Conservation (phyloP, 1,284 basidiomycete genomes). For the Naganishia albida region DNA sequence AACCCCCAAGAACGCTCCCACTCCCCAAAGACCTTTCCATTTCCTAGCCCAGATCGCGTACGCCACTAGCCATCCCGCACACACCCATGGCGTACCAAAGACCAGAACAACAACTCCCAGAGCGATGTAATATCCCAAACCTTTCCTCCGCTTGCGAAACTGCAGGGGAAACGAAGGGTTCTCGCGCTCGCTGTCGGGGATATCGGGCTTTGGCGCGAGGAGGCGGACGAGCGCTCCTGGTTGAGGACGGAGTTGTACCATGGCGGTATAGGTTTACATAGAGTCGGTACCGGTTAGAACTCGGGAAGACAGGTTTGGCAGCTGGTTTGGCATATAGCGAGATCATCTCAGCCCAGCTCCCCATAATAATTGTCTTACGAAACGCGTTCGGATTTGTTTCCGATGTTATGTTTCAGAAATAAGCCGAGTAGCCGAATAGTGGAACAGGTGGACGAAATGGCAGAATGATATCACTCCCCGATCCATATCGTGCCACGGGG, state of each 20-base stretch:
- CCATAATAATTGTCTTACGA: too few species aligned
- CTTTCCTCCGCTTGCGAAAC: constrained; percentile 2
- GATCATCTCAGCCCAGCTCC: too few species aligned
- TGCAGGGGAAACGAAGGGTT: constrained; percentile 18
- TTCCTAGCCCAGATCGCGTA: constrained; percentile 6
- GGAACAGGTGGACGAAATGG: too few species aligned
- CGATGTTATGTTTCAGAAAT: too few species aligned
- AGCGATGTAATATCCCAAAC: constrained; percentile 15
- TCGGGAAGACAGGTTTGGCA: too few species aligned
- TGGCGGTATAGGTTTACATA: neutral
- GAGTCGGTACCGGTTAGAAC: too few species aligned
- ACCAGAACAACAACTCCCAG: constrained; percentile 2
- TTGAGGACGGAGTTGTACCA: constrained; percentile 11
- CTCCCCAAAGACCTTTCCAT: constrained; percentile 1
- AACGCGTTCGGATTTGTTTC: too few species aligned
- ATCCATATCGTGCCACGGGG: too few species aligned
- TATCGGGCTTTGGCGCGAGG: constrained; percentile 3
- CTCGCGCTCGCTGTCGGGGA: neutral
- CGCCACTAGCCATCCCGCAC: neutral
- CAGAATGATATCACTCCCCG: too few species aligned
- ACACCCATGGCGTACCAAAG: constrained; percentile 1
- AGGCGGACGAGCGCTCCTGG: constrained; percentile 15
- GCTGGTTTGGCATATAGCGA: too few species aligned
- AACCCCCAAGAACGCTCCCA: constrained; percentile 2
- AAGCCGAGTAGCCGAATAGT: too few species aligned